Evolutionary conservation across 139 green algal genomes (phyloP).

Genomic region (Nannochloris sp.): DNA sequence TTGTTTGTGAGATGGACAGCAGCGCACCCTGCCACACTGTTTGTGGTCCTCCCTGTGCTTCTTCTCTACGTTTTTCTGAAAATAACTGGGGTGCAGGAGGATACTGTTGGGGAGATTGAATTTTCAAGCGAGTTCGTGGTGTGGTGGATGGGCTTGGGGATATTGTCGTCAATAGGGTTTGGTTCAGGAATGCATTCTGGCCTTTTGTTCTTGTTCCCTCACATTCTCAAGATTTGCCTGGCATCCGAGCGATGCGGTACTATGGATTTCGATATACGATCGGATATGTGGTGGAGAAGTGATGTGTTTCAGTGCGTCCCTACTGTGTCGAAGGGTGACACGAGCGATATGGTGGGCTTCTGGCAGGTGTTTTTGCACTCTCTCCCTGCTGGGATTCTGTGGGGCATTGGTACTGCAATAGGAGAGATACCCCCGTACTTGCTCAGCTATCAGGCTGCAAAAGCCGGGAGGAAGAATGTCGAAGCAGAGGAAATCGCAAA

Average conservation of each 20-base stretch:
- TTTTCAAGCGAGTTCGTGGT: constrained; percentile 48
- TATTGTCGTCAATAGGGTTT: constrained; percentile 84
- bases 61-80: constrained; percentile 38
- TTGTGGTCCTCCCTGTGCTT: constrained; percentile 46
- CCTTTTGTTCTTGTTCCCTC: constrained; percentile 87
- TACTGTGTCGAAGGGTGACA: neutral
- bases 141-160: constrained; percentile 80
- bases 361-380: constrained; percentile 42
- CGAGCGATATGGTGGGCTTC: constrained; percentile 28
- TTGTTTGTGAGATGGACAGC: constrained; percentile 38
- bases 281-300: constrained; percentile 70
- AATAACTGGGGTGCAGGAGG: constrained; percentile 8
- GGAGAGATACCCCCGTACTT: constrained; percentile 86
- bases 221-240: constrained; percentile 88
- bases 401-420: constrained; percentile 80
- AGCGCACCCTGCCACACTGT: constrained; percentile 55
- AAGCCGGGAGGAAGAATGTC: constrained; percentile 44
- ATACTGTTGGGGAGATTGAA: constrained; percentile 29
- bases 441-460: constrained; percentile 67
- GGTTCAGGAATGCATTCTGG: constrained; percentile 89
- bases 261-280: constrained; percentile 56
- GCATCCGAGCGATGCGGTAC: constrained; percentile 76
- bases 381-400: constrained; percentile 56
- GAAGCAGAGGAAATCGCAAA: constrained; percentile 51
- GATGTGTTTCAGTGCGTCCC: constrained; percentile 58